Conservation (phyloP, 352 stramenopile species). For the Globisporangium uncinulatum region DNA sequence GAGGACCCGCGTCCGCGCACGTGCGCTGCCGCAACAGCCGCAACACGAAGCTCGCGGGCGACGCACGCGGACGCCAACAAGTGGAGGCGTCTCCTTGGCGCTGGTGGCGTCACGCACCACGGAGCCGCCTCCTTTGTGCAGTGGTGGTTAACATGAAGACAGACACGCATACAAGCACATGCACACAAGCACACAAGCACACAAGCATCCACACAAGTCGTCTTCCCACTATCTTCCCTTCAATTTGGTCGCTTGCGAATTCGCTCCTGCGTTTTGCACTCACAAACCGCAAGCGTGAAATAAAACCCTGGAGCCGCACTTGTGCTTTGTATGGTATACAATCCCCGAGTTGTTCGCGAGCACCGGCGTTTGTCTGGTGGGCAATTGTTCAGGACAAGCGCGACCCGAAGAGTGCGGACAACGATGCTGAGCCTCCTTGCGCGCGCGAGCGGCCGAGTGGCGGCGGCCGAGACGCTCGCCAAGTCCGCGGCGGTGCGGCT, state of each 20-base stretch:
- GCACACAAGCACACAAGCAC: not conserved
- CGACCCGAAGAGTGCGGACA: not conserved
- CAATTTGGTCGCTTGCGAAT: no score
- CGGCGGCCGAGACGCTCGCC: conserved; percentile 12
- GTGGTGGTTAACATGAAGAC: not conserved
- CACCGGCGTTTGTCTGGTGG: no score
- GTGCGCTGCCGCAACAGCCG: not conserved
- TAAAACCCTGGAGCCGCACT: not conserved
- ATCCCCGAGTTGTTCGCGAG: not conserved
- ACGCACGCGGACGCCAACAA: not conserved
- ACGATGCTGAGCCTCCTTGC: conserved; percentile 17
- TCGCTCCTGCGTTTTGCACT: no score
- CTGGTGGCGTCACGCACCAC: not conserved
- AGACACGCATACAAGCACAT: not conserved
- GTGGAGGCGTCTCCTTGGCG: conserved; percentile 5
- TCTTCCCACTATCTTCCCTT: not conserved
- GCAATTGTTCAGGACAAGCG: no score
- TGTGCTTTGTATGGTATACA: conserved; percentile 4
- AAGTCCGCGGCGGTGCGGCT: conserved; percentile 13
- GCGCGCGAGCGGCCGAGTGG: conserved; percentile 6
- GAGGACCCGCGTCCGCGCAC: conserved; percentile 3
- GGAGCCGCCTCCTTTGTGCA: conserved; percentile 13
- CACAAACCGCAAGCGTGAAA: no score
- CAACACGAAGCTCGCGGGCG: not conserved
- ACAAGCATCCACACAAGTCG: not conserved